Evolutionary conservation across 2,329 filamentous ascomycete species (phyloP), one percentile per base, ranked within the genome.

Genomic region (Ceratocystis smalleyi): DNA sequence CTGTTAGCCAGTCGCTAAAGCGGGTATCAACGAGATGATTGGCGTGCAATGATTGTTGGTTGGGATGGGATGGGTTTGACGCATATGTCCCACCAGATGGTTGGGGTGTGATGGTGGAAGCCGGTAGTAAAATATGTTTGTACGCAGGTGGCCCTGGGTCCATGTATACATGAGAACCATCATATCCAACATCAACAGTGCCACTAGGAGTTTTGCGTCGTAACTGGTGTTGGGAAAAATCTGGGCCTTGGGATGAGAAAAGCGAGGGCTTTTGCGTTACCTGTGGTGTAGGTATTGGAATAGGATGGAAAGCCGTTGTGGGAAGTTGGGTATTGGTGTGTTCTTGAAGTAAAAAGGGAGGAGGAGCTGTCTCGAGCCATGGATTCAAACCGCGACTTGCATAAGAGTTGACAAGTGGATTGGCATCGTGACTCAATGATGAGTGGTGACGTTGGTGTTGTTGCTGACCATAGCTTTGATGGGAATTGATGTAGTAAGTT

Each of bases 201-300:
- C 92, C 94, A 71, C 86, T 92, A 3, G 92, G 94, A 7, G 92
- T 97, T 74, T 97, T 97, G 69, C 92, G 84, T 68, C 92, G 84
- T 65, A 96, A 78, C 69, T 89, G 88, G 73, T 95, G 59, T 30
- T 45, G 59, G 7, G 45, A 30, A 32, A 35, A 30, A 6, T 57
- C 22, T 15, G 35, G 43, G 5, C n/a, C 30, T 27, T 61, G 54
- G 12, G 54, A 57, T n/a, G 54, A 35, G 54, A 57, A 35, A 19
- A 30, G 5, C 4, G 54, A 35, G 12, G 54, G 54, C 2, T 57
- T 57, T 57, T 57, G 54, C 12, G 54, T 10, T 10, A 8, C 30
- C 15, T 15, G 43, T 35, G 43, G 43, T 61, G 27, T 47, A 30
- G 24, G 40, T 7, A 47, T 12, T 6, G 59, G 43, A 47, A 47